Percentiles rank a stretch among this genome's conserved stretches.
Conservation (phyloP, 78 protist species). For the Guillardia theta region DNA sequence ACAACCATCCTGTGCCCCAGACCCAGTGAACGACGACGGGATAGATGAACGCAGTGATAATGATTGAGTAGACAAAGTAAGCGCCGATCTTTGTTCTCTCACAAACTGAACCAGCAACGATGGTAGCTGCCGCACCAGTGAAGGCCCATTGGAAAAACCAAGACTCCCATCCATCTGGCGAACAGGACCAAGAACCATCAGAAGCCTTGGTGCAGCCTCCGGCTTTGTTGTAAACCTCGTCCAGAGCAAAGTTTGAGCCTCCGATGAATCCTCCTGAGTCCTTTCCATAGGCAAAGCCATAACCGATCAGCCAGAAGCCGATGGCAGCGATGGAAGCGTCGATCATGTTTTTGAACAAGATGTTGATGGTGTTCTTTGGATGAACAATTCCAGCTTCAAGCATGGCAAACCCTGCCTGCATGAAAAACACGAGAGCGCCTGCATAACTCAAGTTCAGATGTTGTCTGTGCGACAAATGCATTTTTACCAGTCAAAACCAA, state of each 20-base stretch:
- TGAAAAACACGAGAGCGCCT: conserved; percentile 57
- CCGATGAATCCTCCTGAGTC: neutral
- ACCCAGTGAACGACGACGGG: conserved; percentile 72
- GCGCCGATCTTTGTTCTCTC: conserved; percentile 65
- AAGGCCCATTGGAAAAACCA: conserved; percentile 66
- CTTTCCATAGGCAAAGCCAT: neutral
- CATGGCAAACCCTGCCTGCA: conserved; percentile 84
- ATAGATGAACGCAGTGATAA: conserved; percentile 53
- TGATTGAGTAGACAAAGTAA: conserved; percentile 52
- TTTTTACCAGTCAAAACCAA: too few relatives aligned
- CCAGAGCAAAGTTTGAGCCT: neutral
- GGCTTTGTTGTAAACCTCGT: neutral
- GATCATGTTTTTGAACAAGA: neutral
- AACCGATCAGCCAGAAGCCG: conserved; percentile 4
- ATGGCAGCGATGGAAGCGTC: neutral
- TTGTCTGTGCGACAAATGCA: too few relatives aligned
- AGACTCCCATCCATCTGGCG: neutral
- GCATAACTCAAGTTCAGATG: too few relatives aligned
- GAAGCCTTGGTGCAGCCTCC: neutral
- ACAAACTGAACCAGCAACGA: conserved; percentile 38
- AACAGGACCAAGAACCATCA: too few relatives aligned
- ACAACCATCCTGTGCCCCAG: conserved; percentile 47
- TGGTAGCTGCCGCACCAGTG: conserved; percentile 11
- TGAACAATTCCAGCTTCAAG: conserved; percentile 48
- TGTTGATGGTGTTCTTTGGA: neutral